Percentiles rank a stretch among this genome's conserved stretches.
Conservation (phyloP, 179 eudicot species). For the Beta corolliflora region DNA sequence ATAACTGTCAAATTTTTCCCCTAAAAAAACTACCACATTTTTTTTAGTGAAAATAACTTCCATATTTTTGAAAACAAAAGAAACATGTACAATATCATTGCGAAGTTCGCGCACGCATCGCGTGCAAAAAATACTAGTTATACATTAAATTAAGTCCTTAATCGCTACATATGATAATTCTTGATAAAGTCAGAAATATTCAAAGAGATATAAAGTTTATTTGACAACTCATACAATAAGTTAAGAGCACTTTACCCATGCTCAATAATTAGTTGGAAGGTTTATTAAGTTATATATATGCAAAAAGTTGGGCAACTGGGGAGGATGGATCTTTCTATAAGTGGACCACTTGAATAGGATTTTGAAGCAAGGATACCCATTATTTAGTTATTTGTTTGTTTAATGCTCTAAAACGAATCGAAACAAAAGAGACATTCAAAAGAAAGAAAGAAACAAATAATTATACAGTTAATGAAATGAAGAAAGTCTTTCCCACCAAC, state of each 20-base stretch:
- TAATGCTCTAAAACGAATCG: background rate
- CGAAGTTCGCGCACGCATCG: too few species aligned
- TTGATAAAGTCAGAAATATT: background rate
- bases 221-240: background rate
- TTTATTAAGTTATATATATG: background rate
- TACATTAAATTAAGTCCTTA: too few species aligned
- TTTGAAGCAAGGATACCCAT: background rate
- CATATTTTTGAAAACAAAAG: too few species aligned
- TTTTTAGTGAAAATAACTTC: too few species aligned
- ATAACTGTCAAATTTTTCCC: too few species aligned
- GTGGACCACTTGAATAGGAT: constrained; percentile 13
- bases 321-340: background rate
- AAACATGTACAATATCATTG: too few species aligned
- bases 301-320: background rate
- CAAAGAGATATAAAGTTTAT: background rate
- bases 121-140: too few species aligned
- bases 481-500: background rate
- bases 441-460: background rate
- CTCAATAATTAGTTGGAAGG: constrained; percentile 1
- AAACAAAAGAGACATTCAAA: background rate
- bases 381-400: background rate
- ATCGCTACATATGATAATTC: background rate
- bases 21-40: too few species aligned
- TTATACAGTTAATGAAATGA: background rate
- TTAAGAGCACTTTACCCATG: constrained; percentile 1